Percentiles rank a stretch among this genome's conserved stretches.
Conservation (phyloP, 805 yeast species). For the Saccharomycopsis oosterbeekiorum region DNA sequence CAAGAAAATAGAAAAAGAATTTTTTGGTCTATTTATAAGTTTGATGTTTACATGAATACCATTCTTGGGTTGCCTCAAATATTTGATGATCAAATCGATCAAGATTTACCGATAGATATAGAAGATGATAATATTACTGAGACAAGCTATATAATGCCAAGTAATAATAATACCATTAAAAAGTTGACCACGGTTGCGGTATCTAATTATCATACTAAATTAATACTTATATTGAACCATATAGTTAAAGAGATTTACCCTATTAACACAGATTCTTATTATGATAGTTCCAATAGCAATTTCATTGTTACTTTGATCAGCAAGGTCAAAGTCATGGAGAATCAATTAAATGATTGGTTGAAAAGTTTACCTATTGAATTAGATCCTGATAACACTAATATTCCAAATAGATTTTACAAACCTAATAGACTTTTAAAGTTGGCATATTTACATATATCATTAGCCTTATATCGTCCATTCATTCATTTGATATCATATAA, state of each 20-base stretch:
- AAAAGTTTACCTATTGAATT: constrained; percentile 59
- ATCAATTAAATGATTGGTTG: constrained; percentile 64
- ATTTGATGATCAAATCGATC: constrained; percentile 73
- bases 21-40: constrained; percentile 83
- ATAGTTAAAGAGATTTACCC: constrained; percentile 72
- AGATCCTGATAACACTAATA: constrained; percentile 47
- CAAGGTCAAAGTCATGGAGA: constrained; percentile 54
- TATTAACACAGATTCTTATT: constrained; percentile 33
- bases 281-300: constrained; percentile 19
- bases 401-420: constrained; percentile 41
- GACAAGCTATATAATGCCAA: constrained; percentile 38
- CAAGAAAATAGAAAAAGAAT: constrained; percentile 74
- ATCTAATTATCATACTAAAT: constrained; percentile 75
- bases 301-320: constrained; percentile 16
- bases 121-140: constrained; percentile 82
- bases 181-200: constrained; percentile 28
- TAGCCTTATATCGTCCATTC: constrained; percentile 78
- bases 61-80: constrained; percentile 78
- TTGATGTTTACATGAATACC: constrained; percentile 84
- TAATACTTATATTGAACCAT: constrained; percentile 60
- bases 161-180: constrained; percentile 20
- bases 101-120: constrained; percentile 71
- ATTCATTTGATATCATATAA: constrained; percentile 71
- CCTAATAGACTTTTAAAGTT: constrained; percentile 68
- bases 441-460: constrained; percentile 66